Evolutionary conservation across 2,329 filamentous ascomycete species (phyloP).

Genomic region (Lecanicillium sp.): DNA sequence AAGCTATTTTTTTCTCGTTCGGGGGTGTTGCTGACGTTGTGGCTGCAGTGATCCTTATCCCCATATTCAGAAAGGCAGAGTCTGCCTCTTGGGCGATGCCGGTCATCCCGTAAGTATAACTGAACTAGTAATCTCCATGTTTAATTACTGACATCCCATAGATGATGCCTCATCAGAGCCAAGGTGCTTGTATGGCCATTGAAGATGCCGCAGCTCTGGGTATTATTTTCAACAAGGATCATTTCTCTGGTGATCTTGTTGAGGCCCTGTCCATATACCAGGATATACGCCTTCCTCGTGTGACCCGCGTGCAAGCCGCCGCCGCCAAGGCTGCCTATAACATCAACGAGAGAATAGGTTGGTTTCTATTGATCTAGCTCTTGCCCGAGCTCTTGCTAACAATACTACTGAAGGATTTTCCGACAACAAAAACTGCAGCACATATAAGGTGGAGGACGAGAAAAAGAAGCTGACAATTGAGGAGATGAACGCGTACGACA

Average conservation of each 20-base stretch:
- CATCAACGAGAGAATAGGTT: slow-evolving; percentile 57
- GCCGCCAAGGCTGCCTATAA: slow-evolving; percentile 54
- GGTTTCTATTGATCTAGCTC: neutral
- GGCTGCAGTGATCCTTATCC: slow-evolving; percentile 48
- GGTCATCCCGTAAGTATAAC: slow-evolving; percentile 48
- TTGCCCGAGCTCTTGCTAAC: neutral
- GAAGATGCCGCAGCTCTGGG: slow-evolving; percentile 60
- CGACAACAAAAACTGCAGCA: slow-evolving; percentile 47
- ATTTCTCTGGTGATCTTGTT: slow-evolving; percentile 41
- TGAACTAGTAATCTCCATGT: neutral
- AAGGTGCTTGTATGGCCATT: slow-evolving; percentile 64
- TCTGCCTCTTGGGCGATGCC: slow-evolving; percentile 59
- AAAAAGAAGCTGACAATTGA: slow-evolving; percentile 59
- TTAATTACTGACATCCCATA: slow-evolving; percentile 18
- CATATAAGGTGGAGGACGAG: slow-evolving; percentile 58
- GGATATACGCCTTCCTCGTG: slow-evolving; percentile 47
- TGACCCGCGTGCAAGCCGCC: slow-evolving; percentile 50
- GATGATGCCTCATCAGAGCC: slow-evolving; percentile 65
- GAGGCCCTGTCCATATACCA: slow-evolving; percentile 46
- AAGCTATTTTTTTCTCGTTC: too few species aligned
- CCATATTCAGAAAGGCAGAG: slow-evolving; percentile 44
- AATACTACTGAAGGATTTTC: slow-evolving; percentile 50
- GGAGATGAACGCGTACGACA: slow-evolving; percentile 63
- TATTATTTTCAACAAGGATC: slow-evolving; percentile 47
- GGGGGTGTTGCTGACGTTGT: neutral